Percentiles rank a stretch among this genome's conserved stretches.
Conservation (phyloP, 2,329 filamentous ascomycete species). For the Huntiella moniliformis region DNA sequence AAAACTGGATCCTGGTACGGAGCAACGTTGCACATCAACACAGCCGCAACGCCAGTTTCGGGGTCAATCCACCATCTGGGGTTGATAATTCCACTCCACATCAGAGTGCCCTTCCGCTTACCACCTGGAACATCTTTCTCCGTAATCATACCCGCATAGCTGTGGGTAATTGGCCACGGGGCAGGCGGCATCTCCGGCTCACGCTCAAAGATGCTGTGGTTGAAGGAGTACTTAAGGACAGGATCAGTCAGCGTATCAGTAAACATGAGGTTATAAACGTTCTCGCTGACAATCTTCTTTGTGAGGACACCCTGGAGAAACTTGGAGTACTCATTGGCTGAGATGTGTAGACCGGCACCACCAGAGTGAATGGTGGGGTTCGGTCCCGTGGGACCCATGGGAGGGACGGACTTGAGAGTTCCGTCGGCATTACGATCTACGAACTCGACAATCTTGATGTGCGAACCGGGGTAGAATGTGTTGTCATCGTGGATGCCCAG, state of each 20-base stretch:
- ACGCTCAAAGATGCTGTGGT: slow-evolving; percentile 8
- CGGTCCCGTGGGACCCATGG: slow-evolving; percentile 13
- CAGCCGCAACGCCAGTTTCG: slow-evolving; percentile 22
- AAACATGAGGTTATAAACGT: slow-evolving; percentile 21
- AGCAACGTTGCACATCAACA: slow-evolving; percentile 21
- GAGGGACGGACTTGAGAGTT: slow-evolving; percentile 13
- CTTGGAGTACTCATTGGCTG: slow-evolving; percentile 22
- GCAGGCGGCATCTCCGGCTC: slow-evolving; percentile 20
- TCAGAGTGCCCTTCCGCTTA: slow-evolving; percentile 24
- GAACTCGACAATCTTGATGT: slow-evolving; percentile 11
- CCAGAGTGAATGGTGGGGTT: slow-evolving; percentile 23
- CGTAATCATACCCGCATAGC: slow-evolving; percentile 23
- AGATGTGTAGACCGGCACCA: slow-evolving; percentile 25
- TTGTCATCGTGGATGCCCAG: slow-evolving; percentile 17
- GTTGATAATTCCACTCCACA: slow-evolving; percentile 26
- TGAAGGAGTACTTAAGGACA: slow-evolving; percentile 15
- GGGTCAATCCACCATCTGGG: slow-evolving; percentile 25
- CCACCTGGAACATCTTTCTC: slow-evolving; percentile 22
- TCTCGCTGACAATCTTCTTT: slow-evolving; percentile 17
- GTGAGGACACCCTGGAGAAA: slow-evolving; percentile 20
- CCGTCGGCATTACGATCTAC: slow-evolving; percentile 11
- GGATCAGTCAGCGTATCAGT: slow-evolving; percentile 22
- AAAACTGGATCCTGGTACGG: slow-evolving; percentile 22
- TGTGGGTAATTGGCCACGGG: slow-evolving; percentile 19
- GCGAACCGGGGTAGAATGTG: slow-evolving; percentile 19